Evolutionary conservation across 75 land plant genomes (phyloP), one percentile per base, ranked within the genome.

Genomic region (Selaginella tamariscina): DNA sequence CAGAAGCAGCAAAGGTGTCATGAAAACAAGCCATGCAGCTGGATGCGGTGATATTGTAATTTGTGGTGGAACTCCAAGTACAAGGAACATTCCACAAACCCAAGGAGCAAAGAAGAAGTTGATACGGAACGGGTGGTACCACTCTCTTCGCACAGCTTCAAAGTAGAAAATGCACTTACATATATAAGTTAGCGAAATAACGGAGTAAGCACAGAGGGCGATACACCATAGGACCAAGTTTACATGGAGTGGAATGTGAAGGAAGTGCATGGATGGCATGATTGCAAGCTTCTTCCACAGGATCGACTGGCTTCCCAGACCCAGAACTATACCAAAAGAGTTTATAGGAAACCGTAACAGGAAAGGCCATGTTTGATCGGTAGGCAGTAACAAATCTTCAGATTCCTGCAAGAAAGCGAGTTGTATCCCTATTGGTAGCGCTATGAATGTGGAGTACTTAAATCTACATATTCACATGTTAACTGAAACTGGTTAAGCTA

Each of bases 51-150:
- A 59, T 2, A 21, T n/a, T 5, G 62, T n/a, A n/a, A 59, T 59
- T 5, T 2, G 8, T 2, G 62, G 26, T 5, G 62, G 62, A 5
- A 59, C 26, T n/a, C 62, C 62, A 9, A 59, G 62, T 5, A 21
- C 21, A 8, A 59, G 26, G 21, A 59, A 59, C 62, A 59, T 59
- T 5, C 21, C 62, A n/a, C 62, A 23, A 2, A 59, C 27, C 62
- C 62, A 59, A 8, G 62, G 62, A 21, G 62, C 62, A 59, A 59
- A 59, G 62, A 59, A 59, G 62, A 59, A 59, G 62, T 59, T 59
- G 23, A 59, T 59, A n/a, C 62, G 62, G 8, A 59, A 8, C 26
- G 62, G 62, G 26, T 59, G 62, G 26, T 59, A 59, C 9, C 2
- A 59, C 26, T 59, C 62, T 8, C 62, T 8, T n/a, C 62, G 5